A percentile compares a stretch with the other conserved stretches of the same genome.
Evolutionary conservation across 371 early-diverging fungal genomes (phyloP).

Genomic region (Mortierella sp.): DNA sequence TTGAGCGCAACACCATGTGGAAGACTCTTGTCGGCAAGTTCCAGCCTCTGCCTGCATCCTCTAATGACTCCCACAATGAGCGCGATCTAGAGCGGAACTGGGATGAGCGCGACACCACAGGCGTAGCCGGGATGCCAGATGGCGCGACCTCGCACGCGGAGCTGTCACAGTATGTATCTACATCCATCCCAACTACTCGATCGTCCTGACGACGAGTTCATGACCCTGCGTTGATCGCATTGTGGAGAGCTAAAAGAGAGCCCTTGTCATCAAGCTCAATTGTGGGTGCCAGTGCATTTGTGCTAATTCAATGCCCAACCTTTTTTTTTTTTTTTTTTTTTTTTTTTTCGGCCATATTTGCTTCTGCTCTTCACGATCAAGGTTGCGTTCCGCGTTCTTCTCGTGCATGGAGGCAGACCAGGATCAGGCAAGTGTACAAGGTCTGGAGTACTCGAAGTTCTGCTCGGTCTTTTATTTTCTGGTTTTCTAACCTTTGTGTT

Average conservation of each 20-base stretch:
- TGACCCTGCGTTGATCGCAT: not conserved
- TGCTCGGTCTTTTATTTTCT: not conserved
- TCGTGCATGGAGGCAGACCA: conserved; percentile 49
- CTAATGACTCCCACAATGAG: conserved; percentile 36
- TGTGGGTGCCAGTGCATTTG: not conserved
- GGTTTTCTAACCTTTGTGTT: too few relatives aligned
- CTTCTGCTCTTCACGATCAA: conserved; percentile 4
- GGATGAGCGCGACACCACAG: conserved; percentile 52
- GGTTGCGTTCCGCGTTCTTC: conserved; percentile 45
- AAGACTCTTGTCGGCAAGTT: conserved; percentile 53
- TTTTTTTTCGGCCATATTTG: not conserved
- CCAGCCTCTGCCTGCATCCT: conserved; percentile 47
- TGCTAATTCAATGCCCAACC: too few relatives aligned
- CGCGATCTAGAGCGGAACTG: conserved; percentile 45
- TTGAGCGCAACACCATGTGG: conserved; percentile 32
- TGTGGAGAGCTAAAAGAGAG: not conserved
- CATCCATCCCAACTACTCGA: too few relatives aligned
- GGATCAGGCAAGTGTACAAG: conserved; percentile 29
- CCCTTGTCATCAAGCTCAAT: not conserved
- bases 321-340: not conserved
- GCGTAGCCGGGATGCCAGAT: conserved; percentile 33
- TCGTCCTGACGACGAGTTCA: not conserved
- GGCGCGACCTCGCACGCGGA: conserved; percentile 39
- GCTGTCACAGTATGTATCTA: conserved; percentile 32
- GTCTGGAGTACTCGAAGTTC: too few relatives aligned